phyloP scores from a whole-genome alignment of 352 stramenopile species.

The Pseudoperonospora humuli region DNA sequence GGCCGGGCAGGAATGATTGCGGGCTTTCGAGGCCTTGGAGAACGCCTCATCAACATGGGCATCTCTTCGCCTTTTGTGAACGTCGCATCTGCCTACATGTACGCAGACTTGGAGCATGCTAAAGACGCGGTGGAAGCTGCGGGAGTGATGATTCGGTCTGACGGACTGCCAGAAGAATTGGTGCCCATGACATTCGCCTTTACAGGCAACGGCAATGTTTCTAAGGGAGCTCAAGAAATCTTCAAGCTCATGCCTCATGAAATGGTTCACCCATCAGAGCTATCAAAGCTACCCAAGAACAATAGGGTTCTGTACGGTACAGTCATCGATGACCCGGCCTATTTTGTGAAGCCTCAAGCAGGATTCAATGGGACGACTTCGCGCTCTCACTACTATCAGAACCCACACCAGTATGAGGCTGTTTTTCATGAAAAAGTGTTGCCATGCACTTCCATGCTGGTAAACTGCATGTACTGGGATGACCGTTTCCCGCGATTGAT shows the following conservation, averaged over 20 bases:
- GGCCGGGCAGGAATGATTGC: conserved; percentile 93
- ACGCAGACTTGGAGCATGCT: conserved; percentile 84
- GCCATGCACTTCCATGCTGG: conserved; percentile 87
- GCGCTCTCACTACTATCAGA: conserved; percentile 85
- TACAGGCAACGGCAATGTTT: conserved; percentile 93
- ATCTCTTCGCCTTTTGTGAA: conserved; percentile 93
- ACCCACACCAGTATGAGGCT: conserved; percentile 86
- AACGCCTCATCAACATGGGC: conserved; percentile 89
- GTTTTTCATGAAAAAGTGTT: conserved; percentile 88
- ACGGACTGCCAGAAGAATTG: conserved; percentile 74
- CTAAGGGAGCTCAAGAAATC: conserved; percentile 91
- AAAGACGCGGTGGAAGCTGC: conserved; percentile 79
- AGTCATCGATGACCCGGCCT: conserved; percentile 57
- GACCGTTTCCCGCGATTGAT: conserved; percentile 89
- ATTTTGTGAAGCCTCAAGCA: conserved; percentile 57
- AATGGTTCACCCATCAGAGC: conserved; percentile 85
- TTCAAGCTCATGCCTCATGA: conserved; percentile 92
- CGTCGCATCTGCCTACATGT: conserved; percentile 91
- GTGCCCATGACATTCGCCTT: conserved; percentile 88
- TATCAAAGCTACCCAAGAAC: conserved; percentile 58
- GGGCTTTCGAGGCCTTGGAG: conserved; percentile 88
- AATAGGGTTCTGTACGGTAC: conserved; percentile 71
- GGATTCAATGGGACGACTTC: conserved; percentile 11
- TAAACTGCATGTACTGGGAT: conserved; percentile 97
- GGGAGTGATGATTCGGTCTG: conserved; percentile 69